Base-by-base conservation (phyloP, 2,329 filamentous ascomycete species). In the Talaromyces sp. region DNA sequence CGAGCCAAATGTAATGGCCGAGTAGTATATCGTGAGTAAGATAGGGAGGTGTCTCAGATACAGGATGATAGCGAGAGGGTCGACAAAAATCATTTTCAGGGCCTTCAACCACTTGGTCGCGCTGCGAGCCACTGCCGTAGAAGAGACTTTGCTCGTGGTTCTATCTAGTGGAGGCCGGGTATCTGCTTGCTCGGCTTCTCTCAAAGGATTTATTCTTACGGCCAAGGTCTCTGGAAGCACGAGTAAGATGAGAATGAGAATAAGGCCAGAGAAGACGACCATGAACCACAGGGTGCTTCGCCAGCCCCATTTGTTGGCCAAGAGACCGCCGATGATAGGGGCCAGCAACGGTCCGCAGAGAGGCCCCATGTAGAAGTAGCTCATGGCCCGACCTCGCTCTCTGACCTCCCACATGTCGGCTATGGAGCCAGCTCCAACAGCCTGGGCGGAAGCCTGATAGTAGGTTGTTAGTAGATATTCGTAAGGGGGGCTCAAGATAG, bases 351-450 rank as follows among this genome's bases (percentile, higher is more conserved):
- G 91, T 0, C 90, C 90, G 54, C 86, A 82, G 9, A 94, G 75
- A 0, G 91, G 90, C 0, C 91, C 91, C 0, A 94, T 80, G 67
- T 92, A 94, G 74, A 93, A 94, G 46, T 90, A 81, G 2, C 88
- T 85, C 90, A 94, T 94, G n/a, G 90, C 90, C 17, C 78, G 79
- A 2, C 91, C 91, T 55, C 91, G 80, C 71, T 93, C 87, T 54
- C 78, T 81, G 0, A 85, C 74, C 64, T 91, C 88, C 88, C 90
- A 95, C 12, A 93, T 80, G 70, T 94, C 90, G 51, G 90, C 87
- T 61, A 94, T 90, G 2, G 90, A 92, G 6, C 91, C 91, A 1
- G 90, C 90, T 4, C 91, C 90, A 8, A 94, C 90, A 8, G 90
- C 88, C 71, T 93, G 90, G 0, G 92, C 90, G 1, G 88, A 90